Evolutionary conservation across 331 rosid genomes (phyloP), one percentile per base, ranked within the genome.

Genomic region (Erythrophleum ivorense): DNA sequence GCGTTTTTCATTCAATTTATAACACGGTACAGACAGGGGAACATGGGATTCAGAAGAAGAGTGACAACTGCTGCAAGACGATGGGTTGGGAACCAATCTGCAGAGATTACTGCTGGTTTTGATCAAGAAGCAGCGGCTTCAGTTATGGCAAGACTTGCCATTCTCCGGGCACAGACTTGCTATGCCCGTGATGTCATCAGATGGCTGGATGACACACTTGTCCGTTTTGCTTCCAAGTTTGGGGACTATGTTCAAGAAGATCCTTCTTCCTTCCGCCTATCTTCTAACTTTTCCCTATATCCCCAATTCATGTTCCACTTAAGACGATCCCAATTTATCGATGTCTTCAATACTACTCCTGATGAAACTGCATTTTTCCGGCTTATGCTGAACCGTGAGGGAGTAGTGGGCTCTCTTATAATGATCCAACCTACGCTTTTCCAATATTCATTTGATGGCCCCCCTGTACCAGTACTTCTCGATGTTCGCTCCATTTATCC

Each of bases 51-150:
- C 59, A 81, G 96, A 49, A 91, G 86, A 85, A 88, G 98, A 82
- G 98, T 95, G 84, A 90, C 97, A 40, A 95, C 98, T 57, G 98
- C 92, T 21, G 97, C 98, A 9, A 90, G 97, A 85, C 87, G 98
- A 87, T 95, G 98, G 98, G 96, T 88, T 45, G 93, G 91, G 73
- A 91, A 54, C 81, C 84, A 84, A 36, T 88, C 98, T 29, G 82
- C 97, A 1, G 98, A 95, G 71, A 80, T 95, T 46, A 82, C 89
- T 78, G 95, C 93, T 13, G 98, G 98, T 72, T 95, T 95, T 81
- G 98, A 95, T 85, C 98, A 95, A 83, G 98, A 95, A 85, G 90
- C 98, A 10, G 98, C 98, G 1, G 98, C 98, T 50, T 85, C 98
- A 11, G 97, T 90, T 83, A 87, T 93, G 85, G 94, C 98, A 63